Conservation (phyloP, 495 filamentous ascomycete species). For the Aspergillus avenaceus region DNA sequence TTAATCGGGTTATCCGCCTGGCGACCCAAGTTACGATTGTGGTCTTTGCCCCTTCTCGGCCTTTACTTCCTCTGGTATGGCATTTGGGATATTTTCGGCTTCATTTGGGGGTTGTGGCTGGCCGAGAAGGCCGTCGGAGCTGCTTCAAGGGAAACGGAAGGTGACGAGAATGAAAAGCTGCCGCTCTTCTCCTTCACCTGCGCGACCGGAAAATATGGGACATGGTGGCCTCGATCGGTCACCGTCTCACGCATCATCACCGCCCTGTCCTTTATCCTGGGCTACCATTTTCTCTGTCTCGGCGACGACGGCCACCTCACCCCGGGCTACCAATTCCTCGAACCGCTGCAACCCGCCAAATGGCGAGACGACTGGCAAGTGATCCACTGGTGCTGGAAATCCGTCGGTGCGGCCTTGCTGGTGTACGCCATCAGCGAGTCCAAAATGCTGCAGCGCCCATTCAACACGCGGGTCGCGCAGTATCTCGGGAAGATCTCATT, state of each 20-base stretch:
- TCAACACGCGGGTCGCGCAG: slow-evolving; percentile 16
- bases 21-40: slow-evolving; percentile 25
- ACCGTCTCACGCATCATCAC: not conserved
- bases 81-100: slow-evolving; percentile 43
- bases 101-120: slow-evolving; percentile 39
- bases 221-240: no score
- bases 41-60: slow-evolving; percentile 23
- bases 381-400: slow-evolving; percentile 19
- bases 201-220: not conserved
- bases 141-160: slow-evolving; percentile 2
- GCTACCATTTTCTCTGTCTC: slow-evolving; percentile 24
- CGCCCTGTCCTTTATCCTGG: slow-evolving; percentile 11
- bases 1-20: slow-evolving; percentile 32
- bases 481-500: slow-evolving; percentile 30
- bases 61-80: slow-evolving; percentile 32
- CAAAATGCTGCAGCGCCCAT: slow-evolving; percentile 14
- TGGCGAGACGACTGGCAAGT: slow-evolving; percentile 21
- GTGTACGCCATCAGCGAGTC: slow-evolving; percentile 20
- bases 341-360: slow-evolving; percentile 11
- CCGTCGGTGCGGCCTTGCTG: slow-evolving; percentile 16
- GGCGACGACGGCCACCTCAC: slow-evolving; percentile 19
- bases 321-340: slow-evolving; percentile 20
- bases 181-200: slow-evolving; percentile 9
- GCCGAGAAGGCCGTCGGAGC: slow-evolving; percentile 23
- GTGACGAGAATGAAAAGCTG: slow-evolving; percentile 41